These are phyloP conservation scores for Dryas octopetala DNA, from an alignment of 306 rosid genomes.

Conservation along the genomic window DNA sequence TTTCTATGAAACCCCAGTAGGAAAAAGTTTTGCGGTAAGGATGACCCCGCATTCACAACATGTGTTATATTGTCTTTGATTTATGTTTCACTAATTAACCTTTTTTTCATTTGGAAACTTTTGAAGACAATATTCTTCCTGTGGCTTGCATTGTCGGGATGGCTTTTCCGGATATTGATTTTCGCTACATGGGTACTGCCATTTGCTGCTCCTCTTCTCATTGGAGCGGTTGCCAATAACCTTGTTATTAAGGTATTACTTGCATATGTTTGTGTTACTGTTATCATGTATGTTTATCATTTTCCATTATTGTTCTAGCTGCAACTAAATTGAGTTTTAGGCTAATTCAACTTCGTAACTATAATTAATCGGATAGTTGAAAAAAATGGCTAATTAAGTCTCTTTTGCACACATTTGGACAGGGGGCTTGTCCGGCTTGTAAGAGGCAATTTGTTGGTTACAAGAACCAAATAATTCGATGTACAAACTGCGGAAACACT, in stretches of 20 bases:
- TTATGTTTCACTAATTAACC: not conserved
- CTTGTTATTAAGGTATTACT: conserved; percentile 73
- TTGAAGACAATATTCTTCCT: conserved; percentile 85
- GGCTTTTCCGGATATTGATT: conserved; percentile 83
- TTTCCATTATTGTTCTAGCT: not conserved
- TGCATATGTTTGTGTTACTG: not conserved
- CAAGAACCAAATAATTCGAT: conserved; percentile 77
- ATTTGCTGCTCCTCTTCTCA: conserved; percentile 90
- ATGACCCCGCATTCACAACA: not conserved
- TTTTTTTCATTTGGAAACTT: conserved; percentile 1
- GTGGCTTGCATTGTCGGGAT: conserved; percentile 96
- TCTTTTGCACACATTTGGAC: conserved; percentile 23
- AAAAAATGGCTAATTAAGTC: conserved; percentile 16
- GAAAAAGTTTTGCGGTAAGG: conserved; percentile 68
- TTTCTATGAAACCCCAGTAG: conserved; percentile 67
- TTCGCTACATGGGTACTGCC: conserved; percentile 86
- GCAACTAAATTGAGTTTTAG: not conserved
- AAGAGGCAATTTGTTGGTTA: conserved; percentile 75
- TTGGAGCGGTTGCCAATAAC: conserved; percentile 79
- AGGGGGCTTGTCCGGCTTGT: conserved; percentile 97
- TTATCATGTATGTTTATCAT: not conserved
- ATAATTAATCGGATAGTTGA: not conserved
- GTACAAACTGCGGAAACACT: conserved; percentile 79
- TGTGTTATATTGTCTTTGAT: not conserved
- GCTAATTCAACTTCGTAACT: not conserved